Conservation (phyloP, 31 red algal species). For the Porphyra umbilicalis region DNA sequence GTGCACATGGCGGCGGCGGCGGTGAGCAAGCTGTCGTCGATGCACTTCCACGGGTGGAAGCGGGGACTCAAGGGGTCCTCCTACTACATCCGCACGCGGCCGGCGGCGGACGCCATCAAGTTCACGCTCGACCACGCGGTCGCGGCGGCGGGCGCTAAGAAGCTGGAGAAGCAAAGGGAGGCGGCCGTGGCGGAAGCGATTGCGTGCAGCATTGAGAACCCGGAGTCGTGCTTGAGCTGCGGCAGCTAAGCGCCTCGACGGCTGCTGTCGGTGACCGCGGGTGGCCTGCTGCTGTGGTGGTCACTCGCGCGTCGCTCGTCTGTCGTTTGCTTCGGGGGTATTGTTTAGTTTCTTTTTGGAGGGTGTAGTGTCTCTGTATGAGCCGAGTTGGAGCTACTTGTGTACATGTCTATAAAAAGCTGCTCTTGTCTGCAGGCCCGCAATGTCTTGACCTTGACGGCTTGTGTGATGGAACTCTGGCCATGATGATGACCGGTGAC, state of each 20-base stretch:
- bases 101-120: constrained; percentile 93
- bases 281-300: too few relatives aligned
- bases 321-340: too few relatives aligned
- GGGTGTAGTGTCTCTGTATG: too few relatives aligned
- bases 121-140: constrained; percentile 77
- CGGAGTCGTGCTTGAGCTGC: constrained; percentile 70
- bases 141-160: constrained; percentile 21
- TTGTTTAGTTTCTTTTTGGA: too few relatives aligned
- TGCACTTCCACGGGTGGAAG: constrained; percentile 99
- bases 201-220: constrained; percentile 82
- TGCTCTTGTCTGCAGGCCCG: too few relatives aligned
- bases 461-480: too few relatives aligned
- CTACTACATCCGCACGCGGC: constrained; percentile 93
- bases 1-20: constrained; percentile 80
- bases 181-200: constrained; percentile 29
- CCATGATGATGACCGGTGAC: too few relatives aligned
- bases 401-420: too few relatives aligned
- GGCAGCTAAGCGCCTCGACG: constrained; percentile 19
- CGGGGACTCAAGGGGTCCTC: constrained; percentile 87
- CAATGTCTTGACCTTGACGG: too few relatives aligned
- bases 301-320: too few relatives aligned
- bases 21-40: constrained; percentile 89
- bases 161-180: constrained; percentile 12
- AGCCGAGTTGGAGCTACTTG: too few relatives aligned
- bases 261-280: background rate